Evolutionary conservation across 2,329 filamentous ascomycete species (phyloP).

Genomic region (Talaromyces sp.): DNA sequence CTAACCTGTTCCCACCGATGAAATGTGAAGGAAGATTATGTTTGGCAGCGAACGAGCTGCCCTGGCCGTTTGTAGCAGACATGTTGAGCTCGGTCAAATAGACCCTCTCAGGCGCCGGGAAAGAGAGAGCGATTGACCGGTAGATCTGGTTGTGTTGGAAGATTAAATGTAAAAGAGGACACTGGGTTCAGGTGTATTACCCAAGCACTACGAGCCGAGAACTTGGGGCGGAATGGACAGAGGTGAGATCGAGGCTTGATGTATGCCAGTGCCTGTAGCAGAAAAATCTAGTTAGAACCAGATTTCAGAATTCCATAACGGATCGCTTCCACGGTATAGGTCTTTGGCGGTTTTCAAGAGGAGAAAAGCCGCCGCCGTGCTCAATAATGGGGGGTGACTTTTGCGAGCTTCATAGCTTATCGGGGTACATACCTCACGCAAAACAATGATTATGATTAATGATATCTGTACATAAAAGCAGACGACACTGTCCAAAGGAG

Average conservation of each 20-base stretch:
- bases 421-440: constrained; percentile 9
- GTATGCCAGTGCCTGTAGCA: not conserved
- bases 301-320: not conserved
- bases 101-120: constrained; percentile 11
- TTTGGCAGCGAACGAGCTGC: constrained; percentile 69
- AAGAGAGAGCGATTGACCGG: not conserved
- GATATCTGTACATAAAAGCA: constrained; percentile 8
- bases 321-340: not conserved
- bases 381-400: not conserved
- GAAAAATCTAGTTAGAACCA: not conserved
- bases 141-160: not conserved
- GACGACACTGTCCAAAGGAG: constrained; percentile 10
- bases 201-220: not conserved
- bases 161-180: not conserved
- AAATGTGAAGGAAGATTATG: constrained; percentile 86
- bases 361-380: not conserved
- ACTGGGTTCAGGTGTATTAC: constrained; percentile 3
- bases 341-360: not conserved
- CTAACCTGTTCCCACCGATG: constrained; percentile 87
- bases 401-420: not conserved
- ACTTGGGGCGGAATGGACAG: constrained; percentile 6
- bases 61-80: constrained; percentile 40
- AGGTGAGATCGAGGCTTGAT: not conserved
- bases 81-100: constrained; percentile 27
- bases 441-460: constrained; percentile 10